Evolutionary conservation across 129 eudicot genomes (phyloP).

Genomic region (Ambrosia trifida): DNA sequence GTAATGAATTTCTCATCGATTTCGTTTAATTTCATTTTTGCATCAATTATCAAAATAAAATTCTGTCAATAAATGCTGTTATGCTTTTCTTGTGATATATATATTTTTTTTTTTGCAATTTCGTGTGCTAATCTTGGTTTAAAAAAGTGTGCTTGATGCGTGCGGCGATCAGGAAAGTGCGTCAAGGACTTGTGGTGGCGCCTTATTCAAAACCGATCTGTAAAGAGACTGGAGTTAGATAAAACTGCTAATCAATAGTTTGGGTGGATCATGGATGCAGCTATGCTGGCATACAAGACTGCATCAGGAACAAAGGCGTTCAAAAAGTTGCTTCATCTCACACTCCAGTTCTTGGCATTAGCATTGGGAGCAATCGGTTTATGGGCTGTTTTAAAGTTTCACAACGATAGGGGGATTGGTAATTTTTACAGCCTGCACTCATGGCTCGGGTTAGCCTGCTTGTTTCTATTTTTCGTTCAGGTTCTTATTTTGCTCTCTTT

Average conservation of each 20-base stretch:
- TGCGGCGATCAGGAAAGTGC: too few relatives aligned
- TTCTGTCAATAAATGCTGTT: background rate
- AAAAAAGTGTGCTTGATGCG: too few relatives aligned
- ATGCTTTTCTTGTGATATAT: background rate
- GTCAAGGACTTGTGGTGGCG: too few relatives aligned
- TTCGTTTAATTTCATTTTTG: background rate
- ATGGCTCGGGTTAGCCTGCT: constrained; percentile 80
- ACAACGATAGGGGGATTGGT: constrained; percentile 70
- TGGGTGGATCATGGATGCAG: constrained; percentile 46
- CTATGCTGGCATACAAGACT: constrained; percentile 87
- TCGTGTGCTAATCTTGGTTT: too few relatives aligned
- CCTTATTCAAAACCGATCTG: too few relatives aligned
- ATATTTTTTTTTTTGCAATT: background rate
- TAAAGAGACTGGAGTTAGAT: too few relatives aligned
- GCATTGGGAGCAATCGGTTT: constrained; percentile 50
- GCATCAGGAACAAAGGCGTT: constrained; percentile 67
- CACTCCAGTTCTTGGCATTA: constrained; percentile 66
- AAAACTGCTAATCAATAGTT: background rate
- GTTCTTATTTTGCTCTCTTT: constrained; percentile 32
- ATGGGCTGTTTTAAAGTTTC: constrained; percentile 86
- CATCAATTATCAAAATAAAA: background rate
- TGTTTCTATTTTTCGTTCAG: constrained; percentile 69
- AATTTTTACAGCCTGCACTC: constrained; percentile 89
- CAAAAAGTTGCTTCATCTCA: constrained; percentile 70
- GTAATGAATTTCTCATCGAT: background rate